Percentiles rank a stretch among this genome's conserved stretches.
Evolutionary conservation across 352 stramenopile species (phyloP).

Genomic region (Phytophthora pistaciae): DNA sequence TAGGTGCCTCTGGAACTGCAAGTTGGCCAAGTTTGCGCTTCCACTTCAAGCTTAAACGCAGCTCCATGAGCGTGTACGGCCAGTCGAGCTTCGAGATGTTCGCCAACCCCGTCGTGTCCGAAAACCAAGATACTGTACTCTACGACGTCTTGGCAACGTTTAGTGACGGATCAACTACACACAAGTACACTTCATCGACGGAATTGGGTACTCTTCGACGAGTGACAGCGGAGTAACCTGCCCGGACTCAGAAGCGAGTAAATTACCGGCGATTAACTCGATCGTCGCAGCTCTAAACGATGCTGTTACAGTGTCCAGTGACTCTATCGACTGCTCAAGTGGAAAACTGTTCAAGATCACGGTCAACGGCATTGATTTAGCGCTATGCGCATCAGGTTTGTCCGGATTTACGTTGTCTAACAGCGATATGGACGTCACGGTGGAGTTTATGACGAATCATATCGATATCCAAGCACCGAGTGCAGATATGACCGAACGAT

Average conservation of each 20-base stretch:
- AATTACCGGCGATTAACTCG: slow-evolving; percentile 16
- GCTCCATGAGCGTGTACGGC: slow-evolving; percentile 41
- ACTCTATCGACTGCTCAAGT: slow-evolving; percentile 1
- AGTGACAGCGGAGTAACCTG: background rate
- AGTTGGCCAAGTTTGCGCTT: background rate
- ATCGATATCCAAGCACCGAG: slow-evolving; percentile 15
- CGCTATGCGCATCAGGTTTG: slow-evolving; percentile 15
- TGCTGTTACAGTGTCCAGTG: background rate
- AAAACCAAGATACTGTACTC: slow-evolving; percentile 3
- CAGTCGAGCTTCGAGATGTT: slow-evolving; percentile 43
- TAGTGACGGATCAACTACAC: background rate
- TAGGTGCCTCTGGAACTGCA: background rate
- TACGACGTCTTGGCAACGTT: slow-evolving; percentile 15
- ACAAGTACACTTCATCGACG: slow-evolving; percentile 16
- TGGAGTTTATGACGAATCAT: slow-evolving; percentile 20
- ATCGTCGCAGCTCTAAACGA: slow-evolving; percentile 11
- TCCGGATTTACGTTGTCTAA: slow-evolving; percentile 23
- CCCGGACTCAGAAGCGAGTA: slow-evolving; percentile 6
- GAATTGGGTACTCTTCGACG: background rate
- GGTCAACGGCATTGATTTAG: slow-evolving; percentile 15
- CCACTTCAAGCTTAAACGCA: slow-evolving; percentile 41
- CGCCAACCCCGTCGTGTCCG: slow-evolving; percentile 34
- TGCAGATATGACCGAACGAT: background rate
- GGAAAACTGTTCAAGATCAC: slow-evolving; percentile 4
- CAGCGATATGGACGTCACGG: slow-evolving; percentile 28